These are phyloP conservation scores for Termitomyces sp. DNA, from an alignment of 768 basidiomycete genomes.

Conservation along the genomic window DNA sequence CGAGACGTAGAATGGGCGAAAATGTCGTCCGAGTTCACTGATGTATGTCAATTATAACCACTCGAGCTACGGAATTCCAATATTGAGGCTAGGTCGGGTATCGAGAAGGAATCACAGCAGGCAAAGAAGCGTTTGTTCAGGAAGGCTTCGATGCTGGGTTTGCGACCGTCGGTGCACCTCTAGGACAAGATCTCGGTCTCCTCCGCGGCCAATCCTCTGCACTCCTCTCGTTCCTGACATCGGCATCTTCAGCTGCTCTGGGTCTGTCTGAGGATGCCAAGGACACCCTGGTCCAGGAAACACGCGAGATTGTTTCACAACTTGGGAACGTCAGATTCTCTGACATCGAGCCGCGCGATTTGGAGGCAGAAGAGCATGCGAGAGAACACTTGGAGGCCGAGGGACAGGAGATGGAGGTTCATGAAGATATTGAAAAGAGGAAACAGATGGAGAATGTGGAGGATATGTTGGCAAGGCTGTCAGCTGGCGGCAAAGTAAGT, in stretches of 20 bases:
- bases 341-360: constrained; percentile 72
- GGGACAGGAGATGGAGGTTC: constrained; percentile 29
- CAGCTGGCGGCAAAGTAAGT: constrained; percentile 21
- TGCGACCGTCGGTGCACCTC: constrained; percentile 62
- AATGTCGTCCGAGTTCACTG: constrained; percentile 67
- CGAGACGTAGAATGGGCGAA: constrained; percentile 64
- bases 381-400: constrained; percentile 55
- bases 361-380: constrained; percentile 78
- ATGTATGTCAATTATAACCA: constrained; percentile 40
- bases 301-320: constrained; percentile 49
- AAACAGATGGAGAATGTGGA: constrained; percentile 51
- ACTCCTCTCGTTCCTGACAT: constrained; percentile 52
- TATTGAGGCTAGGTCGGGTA: constrained; percentile 72
- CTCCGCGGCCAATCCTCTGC: constrained; percentile 73
- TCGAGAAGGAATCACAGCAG: constrained; percentile 92
- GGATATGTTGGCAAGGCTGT: constrained; percentile 49
- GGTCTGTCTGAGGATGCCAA: constrained; percentile 1
- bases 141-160: constrained; percentile 90
- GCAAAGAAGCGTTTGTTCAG: constrained; percentile 86
- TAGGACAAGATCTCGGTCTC: constrained; percentile 74
- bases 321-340: constrained; percentile 62
- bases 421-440: constrained; percentile 43
- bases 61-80: not conserved
- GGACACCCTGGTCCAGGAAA: constrained; percentile 34
- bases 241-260: constrained; percentile 9